Conservation (phyloP, 2,329 filamentous ascomycete species). For the Coniochaeta hoffmannii region DNA sequence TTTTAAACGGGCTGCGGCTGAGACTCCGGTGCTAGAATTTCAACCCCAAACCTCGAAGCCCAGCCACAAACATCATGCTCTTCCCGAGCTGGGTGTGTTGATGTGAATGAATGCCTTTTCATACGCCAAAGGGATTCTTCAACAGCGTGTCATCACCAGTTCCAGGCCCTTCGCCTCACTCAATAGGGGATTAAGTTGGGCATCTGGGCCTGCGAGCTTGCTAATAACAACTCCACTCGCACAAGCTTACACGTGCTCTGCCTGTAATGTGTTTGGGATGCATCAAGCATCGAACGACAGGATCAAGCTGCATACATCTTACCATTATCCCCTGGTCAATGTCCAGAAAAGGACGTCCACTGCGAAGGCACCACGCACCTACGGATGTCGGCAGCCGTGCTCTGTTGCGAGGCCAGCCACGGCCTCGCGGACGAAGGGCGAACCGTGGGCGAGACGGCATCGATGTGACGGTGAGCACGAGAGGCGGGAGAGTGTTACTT, state of each 20-base stretch:
- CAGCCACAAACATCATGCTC: not conserved
- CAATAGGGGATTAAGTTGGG: no score
- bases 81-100: not conserved
- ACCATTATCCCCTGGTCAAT: not conserved
- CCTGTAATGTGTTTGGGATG: not conserved
- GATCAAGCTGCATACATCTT: not conserved
- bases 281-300: not conserved
- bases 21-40: not conserved
- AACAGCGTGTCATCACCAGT: no score
- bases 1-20: not conserved
- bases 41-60: not conserved
- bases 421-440: no score
- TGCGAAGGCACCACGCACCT: not conserved
- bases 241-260: not conserved
- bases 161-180: no score
- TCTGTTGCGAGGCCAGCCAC: not conserved
- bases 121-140: no score
- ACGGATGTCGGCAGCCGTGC: not conserved
- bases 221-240: not conserved
- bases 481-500: no score
- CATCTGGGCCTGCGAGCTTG: no score
- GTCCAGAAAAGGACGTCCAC: not conserved
- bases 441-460: not conserved
- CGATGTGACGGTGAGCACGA: not conserved
- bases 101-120: no score